A percentile compares a stretch with the other conserved stretches of the same genome.
These are phyloP conservation scores for Aspergillus coremiiformis DNA, from an alignment of 495 filamentous ascomycete species.

Conservation along the genomic window DNA sequence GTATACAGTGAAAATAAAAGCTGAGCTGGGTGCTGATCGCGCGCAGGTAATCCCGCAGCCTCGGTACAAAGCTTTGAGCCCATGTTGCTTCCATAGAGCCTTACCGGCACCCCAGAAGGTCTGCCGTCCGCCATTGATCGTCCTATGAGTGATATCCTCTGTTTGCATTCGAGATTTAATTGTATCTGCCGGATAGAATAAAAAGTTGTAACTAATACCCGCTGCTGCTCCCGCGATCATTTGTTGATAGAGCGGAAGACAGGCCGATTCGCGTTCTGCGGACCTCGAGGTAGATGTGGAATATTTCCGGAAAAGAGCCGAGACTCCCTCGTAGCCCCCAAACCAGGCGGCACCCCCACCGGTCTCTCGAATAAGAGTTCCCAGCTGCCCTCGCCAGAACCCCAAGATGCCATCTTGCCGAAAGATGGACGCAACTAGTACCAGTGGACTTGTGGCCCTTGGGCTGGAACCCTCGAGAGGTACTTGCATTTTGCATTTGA, in stretches of 20 bases:
- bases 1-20: slow-evolving; percentile 92
- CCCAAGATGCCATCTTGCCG: slow-evolving; percentile 71
- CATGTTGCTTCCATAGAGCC: slow-evolving; percentile 71
- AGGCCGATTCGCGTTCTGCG: slow-evolving; percentile 6
- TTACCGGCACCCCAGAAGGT: slow-evolving; percentile 64
- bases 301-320: slow-evolving; percentile 52
- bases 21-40: slow-evolving; percentile 85
- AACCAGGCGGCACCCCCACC: slow-evolving; percentile 96
- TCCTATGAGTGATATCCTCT: slow-evolving; percentile 49
- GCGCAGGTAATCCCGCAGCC: slow-evolving; percentile 91
- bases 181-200: slow-evolving; percentile 95
- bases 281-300: slow-evolving; percentile 12
- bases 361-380: slow-evolving; percentile 88
- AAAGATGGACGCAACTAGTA: slow-evolving; percentile 67
- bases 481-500: slow-evolving; percentile 98
- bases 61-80: slow-evolving; percentile 77
- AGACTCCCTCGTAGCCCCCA: slow-evolving; percentile 78
- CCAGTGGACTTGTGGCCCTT: slow-evolving; percentile 43
- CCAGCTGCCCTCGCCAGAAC: slow-evolving; percentile 92
- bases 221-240: slow-evolving; percentile 83
- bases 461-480: slow-evolving; percentile 37
- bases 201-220: slow-evolving; percentile 89
- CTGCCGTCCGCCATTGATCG: slow-evolving; percentile 30
- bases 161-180: slow-evolving; percentile 97
- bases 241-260: slow-evolving; percentile 60